These are phyloP conservation scores for Talaromyces adpressus DNA, from an alignment of 495 filamentous ascomycete species.

Conservation along the genomic window DNA sequence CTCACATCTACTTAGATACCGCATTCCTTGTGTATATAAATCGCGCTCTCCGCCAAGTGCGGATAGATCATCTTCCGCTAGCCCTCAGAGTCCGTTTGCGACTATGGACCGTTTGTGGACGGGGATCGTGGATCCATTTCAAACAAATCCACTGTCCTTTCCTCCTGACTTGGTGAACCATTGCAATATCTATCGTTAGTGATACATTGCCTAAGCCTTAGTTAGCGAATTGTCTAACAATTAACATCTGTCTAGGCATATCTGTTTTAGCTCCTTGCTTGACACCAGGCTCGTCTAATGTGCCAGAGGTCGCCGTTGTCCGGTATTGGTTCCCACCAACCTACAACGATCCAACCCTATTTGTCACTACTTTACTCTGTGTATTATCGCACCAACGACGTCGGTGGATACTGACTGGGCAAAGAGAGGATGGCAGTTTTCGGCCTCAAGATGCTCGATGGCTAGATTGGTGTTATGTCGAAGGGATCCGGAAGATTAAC, in stretches of 20 bases:
- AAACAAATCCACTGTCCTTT: constrained; percentile 1
- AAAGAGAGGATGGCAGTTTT: constrained; percentile 11
- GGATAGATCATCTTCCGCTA: not conserved
- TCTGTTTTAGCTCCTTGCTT: constrained; percentile 6
- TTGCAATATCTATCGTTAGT: constrained; percentile 7
- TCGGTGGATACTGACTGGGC: constrained; percentile 24
- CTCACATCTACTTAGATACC: not conserved
- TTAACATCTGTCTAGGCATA: not conserved
- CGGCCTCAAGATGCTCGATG: constrained; percentile 19
- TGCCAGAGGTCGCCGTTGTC: not conserved
- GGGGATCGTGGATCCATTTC: constrained; percentile 6
- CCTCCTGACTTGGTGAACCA: constrained; percentile 4
- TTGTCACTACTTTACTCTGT: constrained; percentile 32
- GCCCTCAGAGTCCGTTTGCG: not conserved
- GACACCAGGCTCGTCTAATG: constrained; percentile 1
- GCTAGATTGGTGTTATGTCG: constrained; percentile 27
- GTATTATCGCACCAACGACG: constrained; percentile 33
- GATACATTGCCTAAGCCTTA: not conserved
- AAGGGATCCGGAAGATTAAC: constrained; percentile 31
- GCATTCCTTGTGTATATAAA: not conserved
- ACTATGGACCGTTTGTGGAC: not conserved
- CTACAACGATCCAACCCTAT: constrained; percentile 27
- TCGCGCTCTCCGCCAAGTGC: not conserved
- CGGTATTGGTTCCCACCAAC: constrained; percentile 28
- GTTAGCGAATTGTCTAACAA: not conserved